Evolutionary conservation across 1,139 yeast species (phyloP).

Genomic region (Yamadazyma songkhlaensis): DNA sequence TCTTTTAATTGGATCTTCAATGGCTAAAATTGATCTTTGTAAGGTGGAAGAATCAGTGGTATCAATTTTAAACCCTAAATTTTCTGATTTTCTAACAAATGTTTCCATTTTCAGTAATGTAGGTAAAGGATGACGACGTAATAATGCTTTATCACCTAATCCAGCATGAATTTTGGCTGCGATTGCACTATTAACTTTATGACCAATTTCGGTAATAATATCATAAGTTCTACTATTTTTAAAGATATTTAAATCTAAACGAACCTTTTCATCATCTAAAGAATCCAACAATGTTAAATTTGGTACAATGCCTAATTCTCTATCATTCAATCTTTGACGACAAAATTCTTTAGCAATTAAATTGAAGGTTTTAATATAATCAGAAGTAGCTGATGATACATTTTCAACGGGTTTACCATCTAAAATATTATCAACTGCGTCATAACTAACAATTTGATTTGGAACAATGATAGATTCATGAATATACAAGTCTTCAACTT

Average conservation of each 20-base stretch:
- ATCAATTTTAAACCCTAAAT: constrained; percentile 69
- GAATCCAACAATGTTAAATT: constrained; percentile 70
- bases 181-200: constrained; percentile 80
- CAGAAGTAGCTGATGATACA: constrained; percentile 59
- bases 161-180: constrained; percentile 78
- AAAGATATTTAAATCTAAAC: constrained; percentile 70
- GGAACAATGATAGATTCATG: constrained; percentile 74
- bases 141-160: constrained; percentile 75
- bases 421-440: constrained; percentile 51
- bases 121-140: constrained; percentile 88
- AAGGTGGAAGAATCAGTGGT: constrained; percentile 72
- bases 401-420: constrained; percentile 26
- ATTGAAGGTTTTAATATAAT: constrained; percentile 63
- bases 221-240: constrained; percentile 57
- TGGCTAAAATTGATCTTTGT: constrained; percentile 64
- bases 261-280: constrained; percentile 80
- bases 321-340: constrained; percentile 62
- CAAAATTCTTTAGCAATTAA: constrained; percentile 70
- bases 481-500: constrained; percentile 73
- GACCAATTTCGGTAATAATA: constrained; percentile 71
- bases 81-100: constrained; percentile 65
- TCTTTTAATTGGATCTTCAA: constrained; percentile 63
- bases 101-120: constrained; percentile 78
- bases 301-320: constrained; percentile 49
- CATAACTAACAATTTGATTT: constrained; percentile 50